Percentiles rank a stretch among this genome's conserved stretches.
Conservation (phyloP, 331 rosid genomes). For the Arachis monticola region DNA sequence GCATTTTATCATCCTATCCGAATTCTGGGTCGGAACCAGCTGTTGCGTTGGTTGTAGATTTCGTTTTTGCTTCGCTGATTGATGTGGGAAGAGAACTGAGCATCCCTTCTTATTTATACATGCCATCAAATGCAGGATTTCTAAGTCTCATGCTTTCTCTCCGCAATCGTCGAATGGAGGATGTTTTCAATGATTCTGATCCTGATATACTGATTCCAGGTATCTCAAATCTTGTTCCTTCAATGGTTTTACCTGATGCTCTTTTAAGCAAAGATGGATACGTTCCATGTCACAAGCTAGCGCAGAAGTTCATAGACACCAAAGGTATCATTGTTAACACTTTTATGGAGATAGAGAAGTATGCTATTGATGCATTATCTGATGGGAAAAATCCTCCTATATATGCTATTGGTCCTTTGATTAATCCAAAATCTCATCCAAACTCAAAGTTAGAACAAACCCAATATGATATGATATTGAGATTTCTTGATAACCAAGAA, state of each 20-base stretch:
- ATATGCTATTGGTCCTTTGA: constrained; percentile 67
- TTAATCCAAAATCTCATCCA: constrained; percentile 46
- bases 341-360: constrained; percentile 52
- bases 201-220: constrained; percentile 42
- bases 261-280: constrained; percentile 48
- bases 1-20: constrained; percentile 31
- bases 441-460: constrained; percentile 47
- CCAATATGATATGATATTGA: constrained; percentile 51
- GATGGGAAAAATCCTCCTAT: constrained; percentile 49
- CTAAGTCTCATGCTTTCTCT: constrained; percentile 37
- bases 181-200: constrained; percentile 41
- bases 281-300: constrained; percentile 40
- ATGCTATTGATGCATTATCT: constrained; percentile 39
- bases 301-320: constrained; percentile 45
- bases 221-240: constrained; percentile 40
- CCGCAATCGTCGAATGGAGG: constrained; percentile 34
- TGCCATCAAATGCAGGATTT: constrained; percentile 48
- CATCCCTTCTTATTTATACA: constrained; percentile 53
- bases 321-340: constrained; percentile 62
- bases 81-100: constrained; percentile 56
- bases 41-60: constrained; percentile 45
- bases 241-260: constrained; percentile 42
- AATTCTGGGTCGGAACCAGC: constrained; percentile 31
- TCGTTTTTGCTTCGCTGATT: constrained; percentile 46
- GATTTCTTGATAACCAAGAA: constrained; percentile 67